phyloP scores from a whole-genome alignment of 768 basidiomycete species.

The Tricholoma sp. region DNA sequence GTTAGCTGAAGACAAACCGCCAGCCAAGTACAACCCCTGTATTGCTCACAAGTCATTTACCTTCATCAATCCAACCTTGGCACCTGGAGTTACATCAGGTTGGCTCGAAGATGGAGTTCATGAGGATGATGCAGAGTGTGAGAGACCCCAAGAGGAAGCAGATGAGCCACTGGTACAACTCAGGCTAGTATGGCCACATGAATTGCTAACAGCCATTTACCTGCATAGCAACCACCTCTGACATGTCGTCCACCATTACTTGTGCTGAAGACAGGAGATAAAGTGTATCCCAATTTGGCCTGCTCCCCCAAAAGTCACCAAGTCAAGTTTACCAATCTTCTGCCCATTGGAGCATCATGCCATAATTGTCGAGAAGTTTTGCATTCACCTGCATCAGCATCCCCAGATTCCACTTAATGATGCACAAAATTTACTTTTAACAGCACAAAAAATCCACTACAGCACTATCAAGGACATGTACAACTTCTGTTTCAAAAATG shows the following conservation, averaged over 20 bases:
- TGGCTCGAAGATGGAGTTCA: conserved; percentile 12
- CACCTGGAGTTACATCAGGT: conserved; percentile 12
- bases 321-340: conserved; percentile 6
- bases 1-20: conserved; percentile 18
- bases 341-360: conserved; percentile 11
- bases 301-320: conserved; percentile 7
- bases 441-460: conserved; percentile 3
- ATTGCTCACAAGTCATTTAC: conserved; percentile 11
- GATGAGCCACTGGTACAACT: not conserved
- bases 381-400: conserved; percentile 15
- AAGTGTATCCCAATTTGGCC: conserved; percentile 11
- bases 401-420: conserved; percentile 15
- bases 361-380: conserved; percentile 12
- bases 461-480: conserved; percentile 17
- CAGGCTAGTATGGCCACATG: too few relatives aligned
- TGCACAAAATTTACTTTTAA: not conserved
- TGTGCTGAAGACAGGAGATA: conserved; percentile 2
- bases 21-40: conserved; percentile 13
- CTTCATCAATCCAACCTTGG: conserved; percentile 22
- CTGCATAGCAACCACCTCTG: not conserved
- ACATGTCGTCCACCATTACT: conserved; percentile 12
- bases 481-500: conserved; percentile 15
- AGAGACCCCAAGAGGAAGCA: conserved; percentile 1
- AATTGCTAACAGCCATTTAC: too few relatives aligned
- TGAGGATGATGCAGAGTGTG: conserved; percentile 5